A percentile compares a stretch with the other conserved stretches of the same genome.
These are phyloP conservation scores for Phanerodontia chrysosporium DNA, from an alignment of 768 basidiomycete species.

Conservation along the genomic window DNA sequence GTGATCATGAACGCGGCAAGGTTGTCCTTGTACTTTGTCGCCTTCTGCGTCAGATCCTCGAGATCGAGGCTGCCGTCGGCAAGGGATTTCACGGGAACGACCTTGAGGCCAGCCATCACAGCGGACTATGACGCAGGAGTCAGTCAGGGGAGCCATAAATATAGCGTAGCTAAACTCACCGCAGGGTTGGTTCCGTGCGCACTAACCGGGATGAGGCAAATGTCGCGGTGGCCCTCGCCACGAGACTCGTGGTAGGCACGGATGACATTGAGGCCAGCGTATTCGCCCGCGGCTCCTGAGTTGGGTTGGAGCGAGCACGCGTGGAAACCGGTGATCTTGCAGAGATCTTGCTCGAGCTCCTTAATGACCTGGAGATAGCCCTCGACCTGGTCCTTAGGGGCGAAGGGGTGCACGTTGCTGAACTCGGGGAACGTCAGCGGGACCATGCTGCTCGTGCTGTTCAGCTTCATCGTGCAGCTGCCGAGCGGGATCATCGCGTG, in stretches of 20 bases:
- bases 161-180: constrained; percentile 40
- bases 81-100: constrained; percentile 90
- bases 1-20: constrained; percentile 94
- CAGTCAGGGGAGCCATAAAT: neutral
- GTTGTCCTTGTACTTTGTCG: constrained; percentile 85
- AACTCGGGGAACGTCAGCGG: constrained; percentile 95
- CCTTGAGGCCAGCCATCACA: constrained; percentile 95
- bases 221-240: constrained; percentile 79
- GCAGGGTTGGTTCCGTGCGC: constrained; percentile 99
- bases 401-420: constrained; percentile 87
- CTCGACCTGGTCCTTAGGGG: constrained; percentile 80
- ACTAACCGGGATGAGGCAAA: constrained; percentile 91
- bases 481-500: constrained; percentile 97
- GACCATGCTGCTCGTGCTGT: constrained; percentile 97
- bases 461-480: constrained; percentile 97
- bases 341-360: constrained; percentile 90
- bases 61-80: constrained; percentile 87
- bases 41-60: constrained; percentile 79
- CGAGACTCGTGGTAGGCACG: constrained; percentile 90
- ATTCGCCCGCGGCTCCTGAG: constrained; percentile 97
- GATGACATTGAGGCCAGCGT: constrained; percentile 92
- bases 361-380: constrained; percentile 85
- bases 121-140: constrained; percentile 62
- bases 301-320: constrained; percentile 97
- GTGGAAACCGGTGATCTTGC: constrained; percentile 94